Base-by-base conservation (phyloP, 441 rosid genomes). In the Daphne laureola region DNA sequence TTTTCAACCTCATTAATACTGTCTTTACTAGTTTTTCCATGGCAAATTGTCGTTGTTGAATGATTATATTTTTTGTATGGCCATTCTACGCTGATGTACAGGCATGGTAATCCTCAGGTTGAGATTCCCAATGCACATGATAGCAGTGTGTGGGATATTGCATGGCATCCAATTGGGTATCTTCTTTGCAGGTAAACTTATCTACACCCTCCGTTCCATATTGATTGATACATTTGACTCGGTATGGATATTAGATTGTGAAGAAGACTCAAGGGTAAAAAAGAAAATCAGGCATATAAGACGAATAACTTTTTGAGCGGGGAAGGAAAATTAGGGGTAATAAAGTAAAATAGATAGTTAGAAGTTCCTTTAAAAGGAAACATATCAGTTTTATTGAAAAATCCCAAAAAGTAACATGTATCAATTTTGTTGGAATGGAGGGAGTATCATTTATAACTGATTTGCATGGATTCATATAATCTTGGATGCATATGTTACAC, bases 111-210 rank as follows among this genome's bases (percentile, higher is more conserved):
- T 55, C 99, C 97, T 23, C 96, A 90, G 80, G 73, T 80, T 74
- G 97, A 93, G 72, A 83, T 85, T 63, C 42, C 77, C 8, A 79
- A 61, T 69, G 96, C 96, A 17, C 99, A 93, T 75, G 99, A 87
- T 69, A 82, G 77, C 72, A 82, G 93, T 62, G 96, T 93, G 52
- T 93, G 96, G 96, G 96, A 90, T 78, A 85, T 93, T 59, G 83
- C 97, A 43, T 93, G 97, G 98, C 98, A 93, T 80, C 98, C 98
- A 59, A 83, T 85, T 54, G 98, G 98, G 59, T 93, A 93, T 75
- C 87, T 93, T 61, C 96, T 93, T 69, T 83, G 93, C 89, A 93
- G 98, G 97, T 93, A 71, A 63, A 40, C 40, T 46, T 21, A 21
- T 21, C 25, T 2, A 21, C 51, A 60, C 45, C 41, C 27, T 52